These are phyloP conservation scores for Rhododendron williamsianum DNA, from an alignment of 148 eudicot genomes.

Conservation along the genomic window DNA sequence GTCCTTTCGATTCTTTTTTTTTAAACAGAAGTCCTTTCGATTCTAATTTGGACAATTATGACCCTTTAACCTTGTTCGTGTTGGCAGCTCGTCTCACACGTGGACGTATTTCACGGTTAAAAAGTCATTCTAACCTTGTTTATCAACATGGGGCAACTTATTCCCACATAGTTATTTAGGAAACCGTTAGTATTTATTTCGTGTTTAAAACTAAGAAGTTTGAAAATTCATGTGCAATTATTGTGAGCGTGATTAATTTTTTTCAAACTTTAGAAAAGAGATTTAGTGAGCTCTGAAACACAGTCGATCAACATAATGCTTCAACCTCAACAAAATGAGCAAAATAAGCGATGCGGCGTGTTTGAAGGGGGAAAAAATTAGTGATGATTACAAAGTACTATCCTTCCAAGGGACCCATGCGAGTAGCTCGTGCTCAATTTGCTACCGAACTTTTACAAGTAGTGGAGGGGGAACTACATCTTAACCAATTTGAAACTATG, in stretches of 20 bases:
- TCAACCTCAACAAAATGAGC: too few relatives aligned
- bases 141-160: background rate
- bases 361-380: too few relatives aligned
- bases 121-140: background rate
- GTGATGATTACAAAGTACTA: background rate
- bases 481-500: background rate
- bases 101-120: background rate
- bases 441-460: background rate
- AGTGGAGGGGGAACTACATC: background rate
- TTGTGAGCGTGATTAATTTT: background rate
- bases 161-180: too few relatives aligned
- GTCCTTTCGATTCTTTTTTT: too few relatives aligned
- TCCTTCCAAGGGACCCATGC: background rate
- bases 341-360: too few relatives aligned
- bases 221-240: background rate
- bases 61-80: background rate
- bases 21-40: too few relatives aligned
- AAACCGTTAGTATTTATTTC: background rate
- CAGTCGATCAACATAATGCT: too few relatives aligned
- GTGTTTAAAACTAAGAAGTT: background rate
- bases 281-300: background rate
- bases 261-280: background rate
- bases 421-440: background rate
- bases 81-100: background rate
- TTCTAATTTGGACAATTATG: background rate